Conservation (phyloP, 2,329 filamentous ascomycete species). For the Botrytis deweyae region DNA sequence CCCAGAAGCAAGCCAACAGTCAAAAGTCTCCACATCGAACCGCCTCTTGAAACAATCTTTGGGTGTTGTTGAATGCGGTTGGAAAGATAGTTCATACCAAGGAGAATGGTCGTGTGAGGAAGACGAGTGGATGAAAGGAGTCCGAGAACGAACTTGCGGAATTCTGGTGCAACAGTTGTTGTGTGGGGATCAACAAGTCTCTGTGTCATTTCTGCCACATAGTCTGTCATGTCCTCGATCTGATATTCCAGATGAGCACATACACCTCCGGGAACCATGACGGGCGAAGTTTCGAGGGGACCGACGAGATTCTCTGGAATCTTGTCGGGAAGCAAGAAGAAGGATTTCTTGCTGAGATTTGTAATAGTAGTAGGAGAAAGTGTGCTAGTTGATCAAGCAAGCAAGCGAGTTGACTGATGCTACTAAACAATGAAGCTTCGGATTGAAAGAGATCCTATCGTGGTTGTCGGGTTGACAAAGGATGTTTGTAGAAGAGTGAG, state of each 20-base stretch:
- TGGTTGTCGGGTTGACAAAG: conserved; percentile 20
- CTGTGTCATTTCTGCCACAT: conserved; percentile 71
- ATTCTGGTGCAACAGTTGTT: conserved; percentile 59
- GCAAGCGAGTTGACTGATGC: conserved; percentile 12
- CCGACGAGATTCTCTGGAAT: conserved; percentile 37
- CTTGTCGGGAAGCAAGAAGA: conserved; percentile 38
- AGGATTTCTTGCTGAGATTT: conserved; percentile 31
- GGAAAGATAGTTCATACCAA: conserved; percentile 68
- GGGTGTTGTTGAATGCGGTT: conserved; percentile 59
- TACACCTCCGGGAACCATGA: conserved; percentile 56
- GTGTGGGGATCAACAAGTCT: conserved; percentile 63
- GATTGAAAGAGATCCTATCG: conserved; percentile 26
- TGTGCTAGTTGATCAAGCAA: conserved; percentile 12
- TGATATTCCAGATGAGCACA: conserved; percentile 75
- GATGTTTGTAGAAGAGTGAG: conserved; percentile 30
- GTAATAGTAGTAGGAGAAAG: background rate
- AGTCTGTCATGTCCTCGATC: conserved; percentile 75
- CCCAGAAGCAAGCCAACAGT: conserved; percentile 68
- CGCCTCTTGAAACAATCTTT: conserved; percentile 47
- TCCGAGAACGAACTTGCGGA: conserved; percentile 72
- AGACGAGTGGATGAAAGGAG: conserved; percentile 70
- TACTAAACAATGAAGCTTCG: conserved; percentile 20
- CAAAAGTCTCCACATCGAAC: conserved; percentile 66
- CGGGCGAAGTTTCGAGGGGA: conserved; percentile 30
- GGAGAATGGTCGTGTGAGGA: conserved; percentile 68